Base-by-base conservation (phyloP, 106 monocot genomes). In the Gastrodia elata region DNA sequence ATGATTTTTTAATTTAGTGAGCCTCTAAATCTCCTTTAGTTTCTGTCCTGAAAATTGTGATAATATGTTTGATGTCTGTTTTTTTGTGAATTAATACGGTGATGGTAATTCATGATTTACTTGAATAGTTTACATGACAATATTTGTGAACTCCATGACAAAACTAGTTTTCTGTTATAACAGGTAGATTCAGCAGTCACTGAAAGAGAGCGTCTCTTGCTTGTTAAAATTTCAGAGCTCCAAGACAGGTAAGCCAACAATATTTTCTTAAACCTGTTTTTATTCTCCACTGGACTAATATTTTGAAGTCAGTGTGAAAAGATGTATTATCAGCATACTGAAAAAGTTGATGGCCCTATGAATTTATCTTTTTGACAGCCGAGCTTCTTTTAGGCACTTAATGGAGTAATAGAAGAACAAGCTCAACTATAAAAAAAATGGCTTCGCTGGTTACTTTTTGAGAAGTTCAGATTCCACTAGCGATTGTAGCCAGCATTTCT, bases 191-290 rank as follows among this genome's bases (percentile, higher is more conserved):
- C 80, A 73, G 76, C 77, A 65, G 71, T 79, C 8, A 83, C 85
- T 35, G 95, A 95, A 82, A 87, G 87, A 78, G 95, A 95, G 76
- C 92, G 91, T 32, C 43, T 87, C 55, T 79, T 95, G 56, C 89
- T 89, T 78, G 20, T 70, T 64, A 92, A 82, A 76, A 92, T 95
- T 64, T 85, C 87, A 71, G 95, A 92, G 64, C 82, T 95, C 15
- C 92, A 95, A 80, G 68, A 85, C 49, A 92, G 87, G 95, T 92
- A 85, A 11, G 74, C 32, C 27, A 61, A 61, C 13, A 28, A 61
- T 61, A 61, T 61, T 61, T 33, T 28, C 30, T 61, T 4, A 32
- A 30, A 30, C 32, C 11, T 32, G 5, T 28, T 32, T 57, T 61
- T 61, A 32, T 61, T 10, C 57, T 10, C 27, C 14, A 61, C 14